Conservation (phyloP, 495 filamentous ascomycete species). For the Aspergillus asperescens region DNA sequence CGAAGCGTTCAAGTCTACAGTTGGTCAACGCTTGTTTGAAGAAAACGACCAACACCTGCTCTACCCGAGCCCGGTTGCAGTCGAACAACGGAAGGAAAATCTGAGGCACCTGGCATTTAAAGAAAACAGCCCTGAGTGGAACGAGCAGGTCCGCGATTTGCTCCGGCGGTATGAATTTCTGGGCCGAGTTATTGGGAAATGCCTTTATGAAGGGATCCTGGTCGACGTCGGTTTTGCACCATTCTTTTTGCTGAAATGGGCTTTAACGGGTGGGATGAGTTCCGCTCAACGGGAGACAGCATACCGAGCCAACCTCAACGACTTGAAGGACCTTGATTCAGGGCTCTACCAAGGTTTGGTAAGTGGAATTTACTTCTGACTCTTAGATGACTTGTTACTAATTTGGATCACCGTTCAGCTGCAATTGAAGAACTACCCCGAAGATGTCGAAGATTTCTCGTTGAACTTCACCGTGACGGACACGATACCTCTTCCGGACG, state of each 20-base stretch:
- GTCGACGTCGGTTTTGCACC: conserved; percentile 90
- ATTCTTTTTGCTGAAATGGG: conserved; percentile 96
- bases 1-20: conserved; percentile 69
- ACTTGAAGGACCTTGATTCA: conserved; percentile 87
- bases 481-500: conserved; percentile 54
- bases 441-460: conserved; percentile 70
- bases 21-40: conserved; percentile 58
- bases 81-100: conserved; percentile 65
- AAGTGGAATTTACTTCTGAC: conserved; percentile 20
- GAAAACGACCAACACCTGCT: conserved; percentile 86
- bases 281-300: conserved; percentile 59
- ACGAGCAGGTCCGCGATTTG: conserved; percentile 52
- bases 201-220: conserved; percentile 94
- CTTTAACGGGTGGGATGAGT: conserved; percentile 61
- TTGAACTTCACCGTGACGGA: conserved; percentile 91
- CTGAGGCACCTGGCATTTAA: conserved; percentile 48
- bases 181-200: conserved; percentile 90
- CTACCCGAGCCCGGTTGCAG: conserved; percentile 77
- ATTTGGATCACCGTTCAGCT: conserved; percentile 40
- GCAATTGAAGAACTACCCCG: conserved; percentile 80
- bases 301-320: conserved; percentile 86
- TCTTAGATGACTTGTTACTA: neutral
- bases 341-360: conserved; percentile 87
- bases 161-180: conserved; percentile 84
- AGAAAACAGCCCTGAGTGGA: conserved; percentile 53